Conservation (phyloP, 768 basidiomycete species). For the Russula ochroleuca region DNA sequence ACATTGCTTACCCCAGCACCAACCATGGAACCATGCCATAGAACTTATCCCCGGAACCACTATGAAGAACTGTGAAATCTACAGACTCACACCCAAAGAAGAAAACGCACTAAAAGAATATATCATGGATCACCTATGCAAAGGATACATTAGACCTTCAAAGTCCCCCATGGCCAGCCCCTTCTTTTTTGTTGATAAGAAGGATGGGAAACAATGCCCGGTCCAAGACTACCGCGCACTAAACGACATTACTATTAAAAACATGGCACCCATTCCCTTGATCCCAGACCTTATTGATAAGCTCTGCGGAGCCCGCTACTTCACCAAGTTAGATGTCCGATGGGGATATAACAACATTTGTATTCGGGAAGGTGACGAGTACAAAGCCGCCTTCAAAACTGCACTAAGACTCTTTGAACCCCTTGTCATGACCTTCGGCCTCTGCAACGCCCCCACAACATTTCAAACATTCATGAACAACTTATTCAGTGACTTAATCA, state of each 20-base stretch:
- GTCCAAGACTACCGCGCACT: background rate
- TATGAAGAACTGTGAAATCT: background rate
- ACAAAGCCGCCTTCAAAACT: too few relatives aligned
- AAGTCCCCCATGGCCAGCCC: background rate
- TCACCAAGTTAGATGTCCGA: too few relatives aligned
- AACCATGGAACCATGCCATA: background rate
- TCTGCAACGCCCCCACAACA: background rate
- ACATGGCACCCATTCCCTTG: accelerated
- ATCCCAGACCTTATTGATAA: too few relatives aligned
- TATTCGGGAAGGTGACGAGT: too few relatives aligned
- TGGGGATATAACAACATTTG: too few relatives aligned
- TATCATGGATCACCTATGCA: background rate
- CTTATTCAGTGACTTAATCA: background rate
- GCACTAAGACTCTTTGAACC: background rate
- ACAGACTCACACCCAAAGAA: background rate
- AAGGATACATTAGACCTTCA: background rate
- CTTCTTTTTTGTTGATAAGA: background rate
- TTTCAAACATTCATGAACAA: background rate
- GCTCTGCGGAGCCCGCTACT: too few relatives aligned
- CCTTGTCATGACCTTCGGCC: background rate
- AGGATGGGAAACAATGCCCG: background rate
- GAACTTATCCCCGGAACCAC: background rate
- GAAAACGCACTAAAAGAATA: background rate
- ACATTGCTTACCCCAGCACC: accelerated
- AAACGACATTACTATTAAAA: background rate